Percentiles rank a stretch among this genome's conserved stretches.
Evolutionary conservation across 2,329 filamentous ascomycete species (phyloP).

Genomic region (Scytalidium lignicola): DNA sequence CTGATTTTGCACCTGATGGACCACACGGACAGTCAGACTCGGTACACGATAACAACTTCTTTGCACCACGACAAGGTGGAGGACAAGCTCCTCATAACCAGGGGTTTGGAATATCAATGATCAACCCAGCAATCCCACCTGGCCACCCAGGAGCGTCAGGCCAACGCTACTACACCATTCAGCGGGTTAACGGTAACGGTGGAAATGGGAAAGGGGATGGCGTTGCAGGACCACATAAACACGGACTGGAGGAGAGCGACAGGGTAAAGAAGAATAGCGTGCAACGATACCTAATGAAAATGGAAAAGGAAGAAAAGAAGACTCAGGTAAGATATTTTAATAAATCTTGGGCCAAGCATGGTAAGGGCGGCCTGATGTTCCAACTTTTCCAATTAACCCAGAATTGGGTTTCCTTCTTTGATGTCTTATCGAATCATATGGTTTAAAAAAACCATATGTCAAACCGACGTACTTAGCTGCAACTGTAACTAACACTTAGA

Average conservation of each 20-base stretch:
- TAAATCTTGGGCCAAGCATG: too few species aligned
- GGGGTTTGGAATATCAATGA: constrained; percentile 38
- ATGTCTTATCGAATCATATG: background rate
- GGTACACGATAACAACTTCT: constrained; percentile 23
- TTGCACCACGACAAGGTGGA: constrained; percentile 21
- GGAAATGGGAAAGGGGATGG: constrained; percentile 68
- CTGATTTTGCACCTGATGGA: constrained; percentile 26
- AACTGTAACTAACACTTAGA: constrained; percentile 32
- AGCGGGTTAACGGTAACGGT: constrained; percentile 72
- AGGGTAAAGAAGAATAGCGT: constrained; percentile 79
- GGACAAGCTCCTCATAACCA: constrained; percentile 18
- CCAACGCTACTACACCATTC: constrained; percentile 66
- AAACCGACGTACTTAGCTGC: constrained; percentile 38
- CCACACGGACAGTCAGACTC: constrained; percentile 17
- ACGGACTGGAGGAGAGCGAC: constrained; percentile 68
- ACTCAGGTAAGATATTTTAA: constrained; percentile 37
- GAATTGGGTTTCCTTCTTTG: too few species aligned
- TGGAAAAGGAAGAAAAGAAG: constrained; percentile 62
- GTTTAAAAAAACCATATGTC: too few species aligned
- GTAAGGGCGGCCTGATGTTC: too few species aligned
- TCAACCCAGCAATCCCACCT: constrained; percentile 33
- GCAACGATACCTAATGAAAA: constrained; percentile 57
- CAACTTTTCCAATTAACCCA: too few species aligned
- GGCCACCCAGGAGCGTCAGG: constrained; percentile 42
- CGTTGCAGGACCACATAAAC: constrained; percentile 67